Evolutionary conservation across 2,329 filamentous ascomycete genomes (phyloP), one percentile per base, ranked within the genome.

Genomic region (Curvularia sp.): DNA sequence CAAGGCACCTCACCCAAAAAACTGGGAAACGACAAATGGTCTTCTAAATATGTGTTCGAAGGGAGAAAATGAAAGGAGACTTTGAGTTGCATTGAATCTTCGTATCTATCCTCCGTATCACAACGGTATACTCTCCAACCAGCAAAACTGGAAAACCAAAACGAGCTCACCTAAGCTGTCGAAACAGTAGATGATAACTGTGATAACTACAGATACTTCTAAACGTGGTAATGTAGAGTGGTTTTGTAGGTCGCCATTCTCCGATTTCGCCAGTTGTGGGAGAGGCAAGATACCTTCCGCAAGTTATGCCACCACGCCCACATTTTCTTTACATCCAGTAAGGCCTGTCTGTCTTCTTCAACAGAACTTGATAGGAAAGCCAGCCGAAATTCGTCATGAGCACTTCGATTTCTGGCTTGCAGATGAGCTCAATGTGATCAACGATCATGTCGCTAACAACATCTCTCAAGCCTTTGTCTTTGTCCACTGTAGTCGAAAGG

Each of bases 381-480:
- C 55, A 52, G 10, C 56, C 52, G 8, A 57, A 61, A 41, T 62
- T 54, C 0, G 7, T 47, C n/a, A 69, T 35, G 2, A 67, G 13
- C 0, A 30, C 49, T 22, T 60, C 42, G 0, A 64, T 43, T 9
- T 53, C 58, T 2, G 60, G 52, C 13, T 66, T 60, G 0, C 52
- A 57, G 6, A 66, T 20, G 0, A 64, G 35, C 1, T n/a, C 20
- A 26, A 65, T 55, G 41, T 74, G 68, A 44, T 61, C 58, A 2
- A 63, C 57, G 5, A 77, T 62, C 0, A 61, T 72, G 12, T 68
- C 56, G 9, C 63, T 58, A 4, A 75, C 66, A 3, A 71, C 63
- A 24, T 72, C 60, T n/a, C 75, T 62, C 49, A 77, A 57, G 3
- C 68, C 73, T 30, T 68, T 72, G 55, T 77, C 70, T 0, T 57